Percentiles rank a stretch among this genome's conserved stretches.
Evolutionary conservation across 2,329 filamentous ascomycete genomes (phyloP).

Genomic region (Alternaria postmessia): DNA sequence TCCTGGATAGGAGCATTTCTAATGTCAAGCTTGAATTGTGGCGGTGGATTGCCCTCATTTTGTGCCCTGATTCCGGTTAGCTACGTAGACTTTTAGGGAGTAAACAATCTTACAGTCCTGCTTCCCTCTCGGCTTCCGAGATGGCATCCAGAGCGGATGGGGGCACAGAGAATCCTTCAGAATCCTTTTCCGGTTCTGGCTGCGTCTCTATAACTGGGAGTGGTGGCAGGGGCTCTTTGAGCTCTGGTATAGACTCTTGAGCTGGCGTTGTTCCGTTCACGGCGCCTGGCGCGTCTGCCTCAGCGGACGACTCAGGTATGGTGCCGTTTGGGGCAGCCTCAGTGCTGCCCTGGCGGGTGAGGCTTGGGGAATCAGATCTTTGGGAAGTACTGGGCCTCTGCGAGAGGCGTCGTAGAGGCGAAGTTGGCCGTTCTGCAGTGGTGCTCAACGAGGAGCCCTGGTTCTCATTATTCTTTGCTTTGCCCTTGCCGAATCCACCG

Average conservation of each 20-base stretch:
- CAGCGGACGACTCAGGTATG: conserved; percentile 27
- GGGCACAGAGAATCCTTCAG: conserved; percentile 80
- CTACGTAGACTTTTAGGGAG: conserved; percentile 8
- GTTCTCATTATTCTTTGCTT: conserved; percentile 68
- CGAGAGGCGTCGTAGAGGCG: conserved; percentile 43
- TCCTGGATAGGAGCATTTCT: conserved; percentile 79
- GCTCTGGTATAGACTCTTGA: conserved; percentile 46
- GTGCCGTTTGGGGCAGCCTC: conserved; percentile 46
- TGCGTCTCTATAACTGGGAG: conserved; percentile 32
- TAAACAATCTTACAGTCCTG: conserved; percentile 43
- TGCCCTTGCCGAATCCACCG: conserved; percentile 69
- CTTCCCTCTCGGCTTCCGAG: conserved; percentile 75
- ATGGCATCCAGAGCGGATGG: conserved; percentile 66
- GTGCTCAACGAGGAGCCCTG: conserved; percentile 48
- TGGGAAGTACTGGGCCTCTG: conserved; percentile 41
- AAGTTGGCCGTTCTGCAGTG: conserved; percentile 43
- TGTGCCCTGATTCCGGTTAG: conserved; percentile 20
- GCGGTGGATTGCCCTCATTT: conserved; percentile 39
- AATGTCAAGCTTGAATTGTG: conserved; percentile 80
- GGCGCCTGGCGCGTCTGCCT: conserved; percentile 27
- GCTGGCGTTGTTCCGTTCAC: conserved; percentile 41
- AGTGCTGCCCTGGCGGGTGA: conserved; percentile 34
- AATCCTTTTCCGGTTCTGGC: conserved; percentile 64
- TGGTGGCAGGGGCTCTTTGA: conserved; percentile 48
- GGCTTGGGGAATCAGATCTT: conserved; percentile 45